Conservation (phyloP, 345 rosid species). For the Gossypium longicalyx region DNA sequence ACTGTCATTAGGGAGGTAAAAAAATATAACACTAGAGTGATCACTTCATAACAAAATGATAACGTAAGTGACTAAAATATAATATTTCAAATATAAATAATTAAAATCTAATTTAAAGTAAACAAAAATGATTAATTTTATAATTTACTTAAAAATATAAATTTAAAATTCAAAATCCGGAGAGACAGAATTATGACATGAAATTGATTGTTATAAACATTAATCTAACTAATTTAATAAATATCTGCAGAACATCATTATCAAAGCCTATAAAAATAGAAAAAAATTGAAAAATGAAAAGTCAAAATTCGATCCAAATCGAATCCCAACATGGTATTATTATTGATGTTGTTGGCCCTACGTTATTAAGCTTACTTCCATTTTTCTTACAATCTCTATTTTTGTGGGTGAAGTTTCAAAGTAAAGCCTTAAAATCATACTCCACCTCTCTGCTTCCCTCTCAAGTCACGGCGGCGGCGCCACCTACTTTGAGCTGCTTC, state of each 20-base stretch:
- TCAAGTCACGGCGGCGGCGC: constrained; percentile 1
- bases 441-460: background rate
- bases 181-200: no score
- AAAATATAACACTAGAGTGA: rapidly evolving
- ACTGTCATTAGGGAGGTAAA: no score
- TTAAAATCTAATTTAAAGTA: rapidly evolving
- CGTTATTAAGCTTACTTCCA: background rate
- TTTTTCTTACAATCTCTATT: background rate
- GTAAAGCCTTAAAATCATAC: background rate
- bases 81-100: no score
- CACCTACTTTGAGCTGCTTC: background rate
- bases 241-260: no score
- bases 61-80: no score
- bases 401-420: background rate
- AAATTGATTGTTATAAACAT: no score
- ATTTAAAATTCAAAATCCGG: no score
- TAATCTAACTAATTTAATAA: no score
- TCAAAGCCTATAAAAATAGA: no score
- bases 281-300: background rate
- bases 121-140: no score
- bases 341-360: background rate
- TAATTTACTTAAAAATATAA: no score
- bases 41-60: no score
- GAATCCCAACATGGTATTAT: background rate
- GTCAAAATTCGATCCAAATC: background rate